Conservation (phyloP, 257 asterid genomes). For the Plantago major region DNA sequence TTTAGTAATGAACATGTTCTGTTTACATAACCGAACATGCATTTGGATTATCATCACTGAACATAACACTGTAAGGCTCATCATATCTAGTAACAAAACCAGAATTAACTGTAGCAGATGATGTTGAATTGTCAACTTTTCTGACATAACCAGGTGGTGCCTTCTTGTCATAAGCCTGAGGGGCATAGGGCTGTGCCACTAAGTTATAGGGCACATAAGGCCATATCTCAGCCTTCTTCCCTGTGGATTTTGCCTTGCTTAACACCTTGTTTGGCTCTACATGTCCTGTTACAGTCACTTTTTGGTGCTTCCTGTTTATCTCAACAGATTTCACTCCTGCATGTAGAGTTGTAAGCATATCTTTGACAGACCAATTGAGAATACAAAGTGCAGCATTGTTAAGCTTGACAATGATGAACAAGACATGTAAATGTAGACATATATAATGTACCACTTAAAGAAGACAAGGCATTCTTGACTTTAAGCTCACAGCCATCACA, state of each 20-base stretch:
- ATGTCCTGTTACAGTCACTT: constrained; percentile 67
- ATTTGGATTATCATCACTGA: constrained; percentile 16
- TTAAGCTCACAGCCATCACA: constrained; percentile 90
- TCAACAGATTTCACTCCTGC: constrained; percentile 77
- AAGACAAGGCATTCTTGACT: constrained; percentile 75
- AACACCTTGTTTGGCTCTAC: constrained; percentile 64
- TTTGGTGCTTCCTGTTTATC: constrained; percentile 72
- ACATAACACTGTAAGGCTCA: constrained; percentile 47
- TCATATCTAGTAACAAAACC: constrained; percentile 37
- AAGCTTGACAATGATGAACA: background rate
- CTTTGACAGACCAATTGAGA: too few relatives aligned
- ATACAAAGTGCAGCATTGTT: background rate
- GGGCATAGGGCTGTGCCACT: constrained; percentile 85
- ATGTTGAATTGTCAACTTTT: constrained; percentile 32
- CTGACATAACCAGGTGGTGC: constrained; percentile 88
- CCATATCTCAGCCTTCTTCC: constrained; percentile 87
- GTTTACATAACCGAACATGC: constrained; percentile 12
- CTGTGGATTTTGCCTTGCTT: constrained; percentile 70
- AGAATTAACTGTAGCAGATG: background rate
- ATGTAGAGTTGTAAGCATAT: background rate
- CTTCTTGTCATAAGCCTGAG: constrained; percentile 70
- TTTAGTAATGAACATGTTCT: background rate
- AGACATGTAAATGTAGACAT: background rate
- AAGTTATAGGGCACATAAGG: constrained; percentile 79
- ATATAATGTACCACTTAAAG: constrained; percentile 49